A percentile compares a stretch with the other conserved stretches of the same genome.
Evolutionary conservation across 768 basidiomycete genomes (phyloP).

Genomic region (Macrolepiota fuliginosa): DNA sequence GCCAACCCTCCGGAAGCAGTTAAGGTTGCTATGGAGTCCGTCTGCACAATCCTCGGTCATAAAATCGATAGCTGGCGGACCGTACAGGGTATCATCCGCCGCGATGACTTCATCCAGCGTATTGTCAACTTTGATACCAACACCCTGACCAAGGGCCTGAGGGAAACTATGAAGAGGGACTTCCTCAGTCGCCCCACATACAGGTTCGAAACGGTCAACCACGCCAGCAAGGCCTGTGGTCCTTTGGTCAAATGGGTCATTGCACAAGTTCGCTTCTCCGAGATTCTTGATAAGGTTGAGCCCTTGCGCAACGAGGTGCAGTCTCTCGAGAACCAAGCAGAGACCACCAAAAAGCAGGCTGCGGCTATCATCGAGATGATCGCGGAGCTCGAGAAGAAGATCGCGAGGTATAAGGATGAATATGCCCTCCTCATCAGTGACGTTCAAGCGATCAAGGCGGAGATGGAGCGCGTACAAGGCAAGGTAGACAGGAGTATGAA

Average conservation of each 20-base stretch:
- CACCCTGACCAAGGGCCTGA: constrained; percentile 81
- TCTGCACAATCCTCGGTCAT: constrained; percentile 94
- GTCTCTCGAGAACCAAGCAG: constrained; percentile 88
- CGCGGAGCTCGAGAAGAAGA: constrained; percentile 87
- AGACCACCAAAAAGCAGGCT: constrained; percentile 94
- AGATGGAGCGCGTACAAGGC: constrained; percentile 97
- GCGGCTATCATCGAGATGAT: constrained; percentile 89
- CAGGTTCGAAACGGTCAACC: constrained; percentile 94
- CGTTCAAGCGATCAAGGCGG: constrained; percentile 93
- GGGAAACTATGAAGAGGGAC: constrained; percentile 90
- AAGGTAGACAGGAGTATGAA: constrained; percentile 98
- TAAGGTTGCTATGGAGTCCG: constrained; percentile 98
- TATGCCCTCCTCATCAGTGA: constrained; percentile 96
- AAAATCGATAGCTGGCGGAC: constrained; percentile 97
- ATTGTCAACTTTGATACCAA: constrained; percentile 96
- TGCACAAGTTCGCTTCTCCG: constrained; percentile 95
- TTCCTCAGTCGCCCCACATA: constrained; percentile 88
- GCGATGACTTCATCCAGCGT: constrained; percentile 94
- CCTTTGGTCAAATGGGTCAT: constrained; percentile 98
- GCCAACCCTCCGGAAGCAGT: constrained; percentile 98
- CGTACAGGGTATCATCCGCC: constrained; percentile 92
- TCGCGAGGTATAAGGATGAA: constrained; percentile 93
- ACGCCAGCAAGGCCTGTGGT: constrained; percentile 95
- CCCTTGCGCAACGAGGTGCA: constrained; percentile 95
- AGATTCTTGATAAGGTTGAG: constrained; percentile 95